phyloP scores from a whole-genome alignment of 257 asterid genomes.

The Solanum tarapatanum region DNA sequence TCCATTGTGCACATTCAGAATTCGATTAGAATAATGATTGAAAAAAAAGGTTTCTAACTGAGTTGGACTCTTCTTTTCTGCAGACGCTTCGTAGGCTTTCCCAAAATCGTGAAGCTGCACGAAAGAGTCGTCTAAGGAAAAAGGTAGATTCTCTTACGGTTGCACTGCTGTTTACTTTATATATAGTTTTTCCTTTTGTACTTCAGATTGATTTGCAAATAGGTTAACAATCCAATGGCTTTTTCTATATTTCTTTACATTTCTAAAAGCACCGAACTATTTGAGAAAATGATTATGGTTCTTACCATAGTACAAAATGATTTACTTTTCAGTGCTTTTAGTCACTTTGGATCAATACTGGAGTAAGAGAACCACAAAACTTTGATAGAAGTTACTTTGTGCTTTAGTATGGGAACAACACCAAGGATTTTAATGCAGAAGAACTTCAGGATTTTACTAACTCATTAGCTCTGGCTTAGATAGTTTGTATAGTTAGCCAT shows the following conservation, averaged over 20 bases:
- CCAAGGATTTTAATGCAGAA: background rate
- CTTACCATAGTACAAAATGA: background rate
- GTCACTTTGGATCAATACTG: background rate
- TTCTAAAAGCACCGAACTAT: background rate
- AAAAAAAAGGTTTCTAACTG: background rate
- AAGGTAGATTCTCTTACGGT: constrained; percentile 33
- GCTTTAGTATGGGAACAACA: background rate
- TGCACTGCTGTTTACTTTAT: background rate
- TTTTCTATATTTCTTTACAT: background rate
- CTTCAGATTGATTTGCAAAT: background rate
- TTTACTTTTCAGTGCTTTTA: background rate
- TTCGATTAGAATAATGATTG: background rate
- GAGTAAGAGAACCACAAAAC: background rate
- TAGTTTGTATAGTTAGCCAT: too few relatives aligned
- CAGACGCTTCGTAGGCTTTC: constrained; percentile 91
- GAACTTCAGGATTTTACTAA: too few relatives aligned
- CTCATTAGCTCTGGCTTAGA: too few relatives aligned
- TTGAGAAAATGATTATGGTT: background rate
- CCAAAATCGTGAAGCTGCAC: constrained; percentile 98
- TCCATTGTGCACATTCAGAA: background rate
- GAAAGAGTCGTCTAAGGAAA: constrained; percentile 91
- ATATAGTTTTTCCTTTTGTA: background rate
- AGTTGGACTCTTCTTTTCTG: constrained; percentile 6
- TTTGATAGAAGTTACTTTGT: background rate
- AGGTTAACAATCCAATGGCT: background rate